phyloP scores from a whole-genome alignment of 192 early-diverging fungal genomes.

The Backusella parvicylindrica region DNA sequence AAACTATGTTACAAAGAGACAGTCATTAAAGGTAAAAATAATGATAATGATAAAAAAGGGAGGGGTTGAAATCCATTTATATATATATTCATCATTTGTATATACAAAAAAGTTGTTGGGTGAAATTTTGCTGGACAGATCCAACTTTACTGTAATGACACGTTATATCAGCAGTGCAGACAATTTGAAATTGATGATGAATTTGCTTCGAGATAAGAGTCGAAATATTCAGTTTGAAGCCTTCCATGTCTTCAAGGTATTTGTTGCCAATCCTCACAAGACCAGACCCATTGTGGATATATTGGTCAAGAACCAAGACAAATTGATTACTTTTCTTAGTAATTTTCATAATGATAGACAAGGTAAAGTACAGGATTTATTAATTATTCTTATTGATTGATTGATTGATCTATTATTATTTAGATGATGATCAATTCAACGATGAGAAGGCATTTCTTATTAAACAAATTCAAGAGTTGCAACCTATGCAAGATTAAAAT shows the following conservation, averaged over 20 bases:
- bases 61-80: not conserved
- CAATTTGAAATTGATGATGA: conserved; percentile 99
- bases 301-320: conserved; percentile 88
- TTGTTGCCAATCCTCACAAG: conserved; percentile 98
- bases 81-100: not conserved
- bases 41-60: not conserved
- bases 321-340: conserved; percentile 79
- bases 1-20: conserved; percentile 98
- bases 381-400: too few relatives aligned
- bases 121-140: conserved; percentile 93
- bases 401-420: too few relatives aligned
- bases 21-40: conserved; percentile 90
- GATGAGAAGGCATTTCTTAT: conserved; percentile 97
- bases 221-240: conserved; percentile 99
- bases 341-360: conserved; percentile 96
- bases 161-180: conserved; percentile 87
- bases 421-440: conserved; percentile 98
- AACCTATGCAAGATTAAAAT: conserved; percentile 25
- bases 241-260: conserved; percentile 99
- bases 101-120: conserved; percentile 73
- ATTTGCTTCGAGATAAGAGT: conserved; percentile 88
- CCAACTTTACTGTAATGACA: conserved; percentile 95
- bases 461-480: conserved; percentile 74
- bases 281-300: conserved; percentile 90
- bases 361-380: conserved; percentile 51